These are phyloP conservation scores for Thalassiosira exigua DNA, from an alignment of 352 stramenopile species.

Conservation along the genomic window DNA sequence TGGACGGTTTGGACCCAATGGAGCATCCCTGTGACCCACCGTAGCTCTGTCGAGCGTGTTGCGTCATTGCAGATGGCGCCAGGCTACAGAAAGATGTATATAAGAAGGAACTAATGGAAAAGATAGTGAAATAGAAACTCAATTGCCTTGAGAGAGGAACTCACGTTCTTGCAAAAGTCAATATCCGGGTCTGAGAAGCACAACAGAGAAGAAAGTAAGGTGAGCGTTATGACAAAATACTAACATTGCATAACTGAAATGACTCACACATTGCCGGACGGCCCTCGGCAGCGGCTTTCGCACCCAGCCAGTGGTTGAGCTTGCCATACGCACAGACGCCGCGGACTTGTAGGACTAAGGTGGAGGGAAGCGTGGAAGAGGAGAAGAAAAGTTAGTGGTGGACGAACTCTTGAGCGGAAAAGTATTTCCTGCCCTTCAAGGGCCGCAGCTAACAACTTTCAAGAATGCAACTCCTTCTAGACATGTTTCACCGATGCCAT, in stretches of 20 bases:
- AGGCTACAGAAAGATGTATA: no score
- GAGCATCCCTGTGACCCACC: constrained; percentile 64
- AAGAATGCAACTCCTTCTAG: no score
- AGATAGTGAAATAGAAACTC: no score
- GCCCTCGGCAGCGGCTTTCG: constrained; percentile 22
- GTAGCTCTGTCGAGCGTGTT: constrained; percentile 30
- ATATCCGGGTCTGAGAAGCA: constrained; percentile 41
- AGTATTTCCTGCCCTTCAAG: no score
- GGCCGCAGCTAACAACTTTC: no score
- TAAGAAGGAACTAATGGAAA: no score
- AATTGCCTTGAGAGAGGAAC: no score
- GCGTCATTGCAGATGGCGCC: constrained; percentile 50
- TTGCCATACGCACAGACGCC: constrained; percentile 58
- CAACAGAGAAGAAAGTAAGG: background rate
- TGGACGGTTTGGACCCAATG: constrained; percentile 56
- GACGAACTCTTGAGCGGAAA: no score
- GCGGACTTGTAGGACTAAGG: constrained; percentile 45
- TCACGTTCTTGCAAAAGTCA: constrained; percentile 63
- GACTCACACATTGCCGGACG: constrained; percentile 31
- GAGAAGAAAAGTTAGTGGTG: no score
- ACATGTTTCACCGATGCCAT: no score
- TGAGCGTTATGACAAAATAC: background rate
- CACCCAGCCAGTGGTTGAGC: constrained; percentile 59
- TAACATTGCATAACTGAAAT: constrained; percentile 1
- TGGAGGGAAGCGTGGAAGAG: no score